Base-by-base conservation (phyloP, 306 rosid genomes). In the Macrotyloma uniflorum region DNA sequence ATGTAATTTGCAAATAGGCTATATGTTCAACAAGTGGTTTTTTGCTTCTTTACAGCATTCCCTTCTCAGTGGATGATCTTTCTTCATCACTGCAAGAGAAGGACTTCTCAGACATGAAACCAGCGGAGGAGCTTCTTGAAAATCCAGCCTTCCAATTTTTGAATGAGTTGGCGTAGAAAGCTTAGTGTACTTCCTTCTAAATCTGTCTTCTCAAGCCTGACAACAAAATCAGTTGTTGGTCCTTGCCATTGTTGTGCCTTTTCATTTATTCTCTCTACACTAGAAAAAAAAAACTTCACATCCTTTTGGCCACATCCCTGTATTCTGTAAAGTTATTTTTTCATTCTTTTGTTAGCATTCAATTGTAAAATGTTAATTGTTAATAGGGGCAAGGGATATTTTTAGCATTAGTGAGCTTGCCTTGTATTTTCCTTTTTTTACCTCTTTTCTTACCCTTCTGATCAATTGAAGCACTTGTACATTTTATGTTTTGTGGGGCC, bases 51-150 rank as follows among this genome's bases (percentile, higher is more conserved):
- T 30, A 36, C 92, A 93, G 97, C 90, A 93, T 93, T n/a, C 97
- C 94, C 53, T 89, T 93, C 90, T 89, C 98, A 75, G 97, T 89
- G 49, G 98, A 91, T 24, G 98, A 91, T 83, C 91, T 93, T 53
- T 89, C 93, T 14, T 86, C 91, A 18, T 82, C 94, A 36, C 77
- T 88, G 77, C 89, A 85, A 80, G 94, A 88, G 82, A 88, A 84
- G 82, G 94, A 93, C 28, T 93, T 93, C 85, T 81, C 90, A 0
- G 96, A 86, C 23, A 88, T 93, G 83, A 83, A 85, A 77, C 86
- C 90, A 3, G 90, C 96, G 0, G 94, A 93, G 0, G 96, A 88
- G 65, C 90, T 91, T 70, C 78, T 89, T 1, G 89, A 88, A 86
- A 89, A 84, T 79, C 88, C 88, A 1, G 89, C 90, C 90, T 93